Evolutionary conservation across 2,329 filamentous ascomycete species (phyloP).

Genomic region (Leptographium galeiforme): DNA sequence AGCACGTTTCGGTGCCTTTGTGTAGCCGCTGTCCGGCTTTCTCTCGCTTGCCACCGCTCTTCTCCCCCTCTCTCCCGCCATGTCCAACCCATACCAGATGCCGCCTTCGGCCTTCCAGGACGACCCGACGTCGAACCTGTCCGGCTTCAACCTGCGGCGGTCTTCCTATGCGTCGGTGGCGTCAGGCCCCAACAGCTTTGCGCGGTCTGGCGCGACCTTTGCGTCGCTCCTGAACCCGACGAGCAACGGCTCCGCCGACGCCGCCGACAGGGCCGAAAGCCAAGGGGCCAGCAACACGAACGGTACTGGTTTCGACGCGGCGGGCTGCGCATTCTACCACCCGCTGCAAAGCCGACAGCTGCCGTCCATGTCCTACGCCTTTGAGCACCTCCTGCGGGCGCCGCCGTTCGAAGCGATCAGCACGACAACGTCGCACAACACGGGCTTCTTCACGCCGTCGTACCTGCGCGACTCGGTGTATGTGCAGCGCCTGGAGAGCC

Average conservation of each 20-base stretch:
- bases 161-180: constrained; percentile 30
- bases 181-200: constrained; percentile 23
- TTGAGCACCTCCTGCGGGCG: constrained; percentile 31
- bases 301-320: constrained; percentile 12
- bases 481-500: constrained; percentile 60
- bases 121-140: constrained; percentile 16
- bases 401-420: constrained; percentile 11
- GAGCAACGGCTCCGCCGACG: constrained; percentile 1
- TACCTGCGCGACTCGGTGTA: constrained; percentile 72
- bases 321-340: constrained; percentile 11
- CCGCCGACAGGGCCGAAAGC: constrained; percentile 11
- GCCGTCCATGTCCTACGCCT: constrained; percentile 38
- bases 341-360: constrained; percentile 19
- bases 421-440: constrained; percentile 12
- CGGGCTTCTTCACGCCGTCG: constrained; percentile 65
- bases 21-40: constrained; percentile 2
- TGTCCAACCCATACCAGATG: constrained; percentile 30
- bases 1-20: neutral
- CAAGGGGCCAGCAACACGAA: constrained; percentile 14
- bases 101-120: constrained; percentile 19
- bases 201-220: constrained; percentile 27
- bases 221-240: constrained; percentile 34
- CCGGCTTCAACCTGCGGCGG: constrained; percentile 18
- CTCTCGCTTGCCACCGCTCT: constrained; percentile 9
- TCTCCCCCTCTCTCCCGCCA: constrained; percentile 12